Conservation (phyloP, 2,329 filamentous ascomycete genomes). For the Colletotrichum musae region DNA sequence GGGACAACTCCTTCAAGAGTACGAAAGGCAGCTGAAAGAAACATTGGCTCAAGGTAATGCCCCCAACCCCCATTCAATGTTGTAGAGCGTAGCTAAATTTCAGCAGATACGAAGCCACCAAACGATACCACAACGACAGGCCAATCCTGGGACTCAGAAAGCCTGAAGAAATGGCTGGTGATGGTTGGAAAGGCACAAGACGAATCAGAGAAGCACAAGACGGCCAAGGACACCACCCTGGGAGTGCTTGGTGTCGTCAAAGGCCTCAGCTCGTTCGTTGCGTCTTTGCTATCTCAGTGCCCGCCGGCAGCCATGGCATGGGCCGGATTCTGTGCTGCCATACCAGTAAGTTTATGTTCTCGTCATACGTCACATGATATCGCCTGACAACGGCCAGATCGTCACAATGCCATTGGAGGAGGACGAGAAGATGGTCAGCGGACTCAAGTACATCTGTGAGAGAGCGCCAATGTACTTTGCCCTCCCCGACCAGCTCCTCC, state of each 20-base stretch:
- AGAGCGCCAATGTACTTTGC: neutral
- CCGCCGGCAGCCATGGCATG: slow-evolving; percentile 3
- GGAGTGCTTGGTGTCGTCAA: neutral
- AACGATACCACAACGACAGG: neutral
- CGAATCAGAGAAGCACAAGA: neutral
- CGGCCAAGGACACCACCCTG: neutral
- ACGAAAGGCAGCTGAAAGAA: neutral
- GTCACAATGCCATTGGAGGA: neutral
- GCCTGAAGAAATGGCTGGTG: neutral
- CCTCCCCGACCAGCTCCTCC: neutral
- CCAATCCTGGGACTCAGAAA: neutral
- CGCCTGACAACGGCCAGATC: neutral
- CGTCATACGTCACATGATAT: neutral
- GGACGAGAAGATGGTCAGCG: neutral
- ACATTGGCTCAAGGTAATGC: neutral
- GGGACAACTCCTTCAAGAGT: neutral
- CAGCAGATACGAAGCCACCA: no score
- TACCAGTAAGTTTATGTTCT: neutral
- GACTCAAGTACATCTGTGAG: neutral
- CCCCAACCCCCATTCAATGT: neutral
- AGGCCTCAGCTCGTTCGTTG: slow-evolving; percentile 4
- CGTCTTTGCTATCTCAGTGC: neutral
- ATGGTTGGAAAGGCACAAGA: neutral
- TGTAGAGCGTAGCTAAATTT: no score
- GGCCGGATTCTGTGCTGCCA: neutral